Evolutionary conservation across 345 rosid genomes (phyloP), one percentile per base, ranked within the genome.

Genomic region (Salix suchowensis): DNA sequence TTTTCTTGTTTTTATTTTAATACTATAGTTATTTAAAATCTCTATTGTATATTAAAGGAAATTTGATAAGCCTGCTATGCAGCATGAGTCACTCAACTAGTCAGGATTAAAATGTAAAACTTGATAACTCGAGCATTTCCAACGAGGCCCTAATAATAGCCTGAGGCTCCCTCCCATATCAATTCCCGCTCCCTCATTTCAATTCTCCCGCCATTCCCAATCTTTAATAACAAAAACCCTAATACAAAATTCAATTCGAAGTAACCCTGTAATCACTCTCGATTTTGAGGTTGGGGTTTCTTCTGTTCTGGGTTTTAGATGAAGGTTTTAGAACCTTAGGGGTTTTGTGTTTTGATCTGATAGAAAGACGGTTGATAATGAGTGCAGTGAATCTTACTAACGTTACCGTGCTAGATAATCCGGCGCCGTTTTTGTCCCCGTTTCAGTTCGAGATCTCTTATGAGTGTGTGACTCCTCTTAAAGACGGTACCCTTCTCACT

Each of bases 391-490:
- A 93, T 64, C 85, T 96, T 79, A 96, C 97, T 3, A 96, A 96
- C 85, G 98, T 96, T 44, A 72, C 93, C 69, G 99, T 96, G 0
- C 73, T 96, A 82, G 98, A 96, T 50, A 96, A 96, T 65, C 98
- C 98, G 7, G 96, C 99, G 32, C 88, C 94, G 8, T 96, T 96
- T 78, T 80, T 86, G 72, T 86, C 89, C 75, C 96, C 99, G 0
- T 91, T 96, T 81, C 98, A 93, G 89, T 96, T 96, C 84, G 99
- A 96, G 87, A 93, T 96, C 78, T 93, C 99, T 19, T 96, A 96
- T 77, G 99, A 96, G 89, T 92, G 99, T 76, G 85, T 96, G 85
- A 88, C 92, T 68, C 91, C 98, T 79, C 98, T 96, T 74, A 89
- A 96, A 84, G 97, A 96, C 80, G 99, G 99, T 96, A 89, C 39